Percentiles rank a stretch among this genome's conserved stretches.
Evolutionary conservation across 2,329 filamentous ascomycete genomes (phyloP).

Genomic region (Trichoderma atrobrunneum): DNA sequence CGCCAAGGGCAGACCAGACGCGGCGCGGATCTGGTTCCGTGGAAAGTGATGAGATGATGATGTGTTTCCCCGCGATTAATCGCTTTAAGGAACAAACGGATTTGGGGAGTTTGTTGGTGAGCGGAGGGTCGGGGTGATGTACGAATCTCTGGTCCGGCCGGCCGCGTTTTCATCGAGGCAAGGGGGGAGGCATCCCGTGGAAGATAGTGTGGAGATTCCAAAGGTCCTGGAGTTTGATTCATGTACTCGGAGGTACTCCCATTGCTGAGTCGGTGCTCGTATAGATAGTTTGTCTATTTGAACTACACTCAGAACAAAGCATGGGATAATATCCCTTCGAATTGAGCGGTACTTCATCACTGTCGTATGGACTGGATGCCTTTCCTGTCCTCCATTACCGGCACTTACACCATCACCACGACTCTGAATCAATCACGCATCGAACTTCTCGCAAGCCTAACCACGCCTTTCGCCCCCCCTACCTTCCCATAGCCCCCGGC

Average conservation of each 20-base stretch:
- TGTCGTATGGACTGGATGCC: not conserved
- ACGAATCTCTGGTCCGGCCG: not conserved
- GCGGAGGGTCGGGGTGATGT: not conserved
- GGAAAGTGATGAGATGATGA: not conserved
- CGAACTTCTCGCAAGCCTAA: slow-evolving; percentile 13
- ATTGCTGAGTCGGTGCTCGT: not conserved
- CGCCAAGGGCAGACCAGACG: not conserved
- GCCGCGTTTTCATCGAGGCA: not conserved
- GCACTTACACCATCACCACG: not conserved
- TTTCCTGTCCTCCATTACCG: not conserved
- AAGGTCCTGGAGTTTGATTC: not conserved
- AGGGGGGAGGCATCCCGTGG: not conserved
- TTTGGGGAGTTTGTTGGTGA: not conserved
- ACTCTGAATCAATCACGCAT: not conserved
- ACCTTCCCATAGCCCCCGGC: not conserved
- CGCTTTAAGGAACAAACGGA: not conserved
- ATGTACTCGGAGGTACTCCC: not conserved
- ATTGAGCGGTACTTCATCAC: not conserved
- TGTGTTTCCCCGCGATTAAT: not conserved
- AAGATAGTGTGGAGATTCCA: not conserved
- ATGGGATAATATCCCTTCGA: not conserved
- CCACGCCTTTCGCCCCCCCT: not conserved
- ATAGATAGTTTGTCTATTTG: not conserved
- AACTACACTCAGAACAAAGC: not conserved
- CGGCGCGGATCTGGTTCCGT: not conserved